Evolutionary conservation across 2,329 filamentous ascomycete genomes (phyloP).

Genomic region (Talaromyces sp.): DNA sequence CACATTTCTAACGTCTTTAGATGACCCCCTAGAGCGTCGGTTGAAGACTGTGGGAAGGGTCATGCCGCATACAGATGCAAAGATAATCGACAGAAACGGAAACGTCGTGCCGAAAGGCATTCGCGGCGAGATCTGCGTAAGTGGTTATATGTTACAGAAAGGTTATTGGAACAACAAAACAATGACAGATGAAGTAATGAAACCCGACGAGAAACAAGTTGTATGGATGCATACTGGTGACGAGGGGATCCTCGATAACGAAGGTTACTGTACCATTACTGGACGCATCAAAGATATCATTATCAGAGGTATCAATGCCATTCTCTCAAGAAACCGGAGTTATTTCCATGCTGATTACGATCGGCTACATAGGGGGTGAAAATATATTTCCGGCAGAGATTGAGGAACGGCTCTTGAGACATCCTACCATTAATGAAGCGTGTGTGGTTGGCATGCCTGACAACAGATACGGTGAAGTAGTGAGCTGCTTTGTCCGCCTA

Average conservation of each 20-base stretch:
- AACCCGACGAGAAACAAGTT: conserved; percentile 50
- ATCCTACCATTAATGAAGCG: conserved; percentile 54
- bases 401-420: conserved; percentile 59
- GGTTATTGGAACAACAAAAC: conserved; percentile 52
- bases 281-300: conserved; percentile 73
- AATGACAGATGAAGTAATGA: conserved; percentile 59
- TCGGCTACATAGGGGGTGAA: conserved; percentile 55
- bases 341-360: too few species aligned
- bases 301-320: conserved; percentile 58
- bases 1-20: conserved; percentile 66
- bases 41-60: conserved; percentile 68
- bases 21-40: conserved; percentile 63
- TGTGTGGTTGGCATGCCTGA: conserved; percentile 56
- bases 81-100: conserved; percentile 67
- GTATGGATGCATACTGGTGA: conserved; percentile 61
- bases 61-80: conserved; percentile 70
- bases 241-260: conserved; percentile 43
- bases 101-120: conserved; percentile 57
- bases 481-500: conserved; percentile 56
- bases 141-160: conserved; percentile 61
- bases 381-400: conserved; percentile 67
- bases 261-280: conserved; percentile 64
- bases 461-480: conserved; percentile 9
- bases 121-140: conserved; percentile 66
- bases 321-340: too few species aligned